Evolutionary conservation across 179 eudicot species (phyloP).

Genomic region (Sideroxylon spinosum): DNA sequence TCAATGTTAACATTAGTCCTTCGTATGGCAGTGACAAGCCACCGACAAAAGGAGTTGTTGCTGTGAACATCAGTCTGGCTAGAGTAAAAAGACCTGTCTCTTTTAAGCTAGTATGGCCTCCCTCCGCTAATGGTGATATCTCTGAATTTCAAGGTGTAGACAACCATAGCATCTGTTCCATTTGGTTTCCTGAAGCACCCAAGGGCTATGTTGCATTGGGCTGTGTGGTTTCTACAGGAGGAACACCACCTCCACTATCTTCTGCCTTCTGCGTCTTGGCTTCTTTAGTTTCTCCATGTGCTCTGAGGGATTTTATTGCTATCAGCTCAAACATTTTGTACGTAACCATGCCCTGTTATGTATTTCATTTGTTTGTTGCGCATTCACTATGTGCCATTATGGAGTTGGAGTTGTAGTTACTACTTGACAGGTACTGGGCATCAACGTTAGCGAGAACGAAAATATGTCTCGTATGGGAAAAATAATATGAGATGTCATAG

Average conservation of each 20-base stretch:
- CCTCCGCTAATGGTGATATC: constrained; percentile 24
- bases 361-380: neutral
- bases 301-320: constrained; percentile 73
- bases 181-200: constrained; percentile 97
- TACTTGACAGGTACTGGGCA: neutral
- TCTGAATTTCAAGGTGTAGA: constrained; percentile 30
- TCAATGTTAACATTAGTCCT: constrained; percentile 4
- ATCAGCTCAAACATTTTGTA: constrained; percentile 52
- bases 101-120: constrained; percentile 79
- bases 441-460: neutral
- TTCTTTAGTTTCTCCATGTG: constrained; percentile 76
- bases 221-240: constrained; percentile 86
- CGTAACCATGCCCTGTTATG: constrained; percentile 24
- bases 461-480: neutral
- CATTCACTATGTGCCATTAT: neutral
- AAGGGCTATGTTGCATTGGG: constrained; percentile 89
- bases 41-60: constrained; percentile 87
- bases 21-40: constrained; percentile 74
- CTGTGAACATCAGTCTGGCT: constrained; percentile 84
- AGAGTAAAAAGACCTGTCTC: constrained; percentile 82
- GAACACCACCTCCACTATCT: constrained; percentile 62
- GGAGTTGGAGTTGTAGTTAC: neutral
- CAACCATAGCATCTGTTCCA: constrained; percentile 41
- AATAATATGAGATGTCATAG: no score
- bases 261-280: constrained; percentile 75